phyloP scores from a whole-genome alignment of 1,284 basidiomycete genomes.

The Melampsora abietis-canadensis region DNA sequence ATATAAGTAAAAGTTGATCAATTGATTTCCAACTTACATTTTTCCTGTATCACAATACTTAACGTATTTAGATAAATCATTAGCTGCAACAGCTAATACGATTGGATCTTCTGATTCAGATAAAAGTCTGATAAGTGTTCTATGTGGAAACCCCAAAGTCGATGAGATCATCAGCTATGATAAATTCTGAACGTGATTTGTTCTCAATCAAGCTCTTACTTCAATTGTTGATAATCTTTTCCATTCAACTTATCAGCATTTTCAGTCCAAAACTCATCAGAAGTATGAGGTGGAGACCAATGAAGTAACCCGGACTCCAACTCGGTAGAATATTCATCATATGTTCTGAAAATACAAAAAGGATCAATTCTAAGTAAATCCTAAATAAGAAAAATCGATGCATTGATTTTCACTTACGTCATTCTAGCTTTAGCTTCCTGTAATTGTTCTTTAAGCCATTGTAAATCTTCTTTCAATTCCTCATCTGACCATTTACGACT shows the following conservation, averaged over 20 bases:
- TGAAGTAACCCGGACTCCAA: constrained; percentile 82
- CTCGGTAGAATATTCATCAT: constrained; percentile 92
- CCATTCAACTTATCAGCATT: constrained; percentile 69
- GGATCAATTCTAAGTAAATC: neutral
- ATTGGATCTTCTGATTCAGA: constrained; percentile 59
- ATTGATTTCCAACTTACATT: constrained; percentile 62
- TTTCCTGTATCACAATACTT: constrained; percentile 84
- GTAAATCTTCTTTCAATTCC: constrained; percentile 78
- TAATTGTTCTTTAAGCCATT: constrained; percentile 77
- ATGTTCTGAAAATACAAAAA: constrained; percentile 64
- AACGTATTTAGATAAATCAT: constrained; percentile 90
- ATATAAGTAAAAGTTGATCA: neutral
- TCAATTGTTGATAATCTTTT: constrained; percentile 28
- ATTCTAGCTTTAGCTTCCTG: constrained; percentile 77
- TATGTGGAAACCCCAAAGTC: neutral
- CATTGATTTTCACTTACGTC: constrained; percentile 61
- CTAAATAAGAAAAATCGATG: constrained; percentile 35
- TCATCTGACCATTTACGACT: constrained; percentile 91
- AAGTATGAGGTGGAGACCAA: constrained; percentile 92
- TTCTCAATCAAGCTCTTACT: constrained; percentile 14
- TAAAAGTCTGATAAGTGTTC: constrained; percentile 21
- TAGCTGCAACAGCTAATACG: constrained; percentile 80
- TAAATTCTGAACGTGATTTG: neutral
- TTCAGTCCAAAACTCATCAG: constrained; percentile 96
- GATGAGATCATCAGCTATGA: neutral